Base-by-base conservation (phyloP, 73 alveolate genomes). In the Symbiodinium natans region DNA sequence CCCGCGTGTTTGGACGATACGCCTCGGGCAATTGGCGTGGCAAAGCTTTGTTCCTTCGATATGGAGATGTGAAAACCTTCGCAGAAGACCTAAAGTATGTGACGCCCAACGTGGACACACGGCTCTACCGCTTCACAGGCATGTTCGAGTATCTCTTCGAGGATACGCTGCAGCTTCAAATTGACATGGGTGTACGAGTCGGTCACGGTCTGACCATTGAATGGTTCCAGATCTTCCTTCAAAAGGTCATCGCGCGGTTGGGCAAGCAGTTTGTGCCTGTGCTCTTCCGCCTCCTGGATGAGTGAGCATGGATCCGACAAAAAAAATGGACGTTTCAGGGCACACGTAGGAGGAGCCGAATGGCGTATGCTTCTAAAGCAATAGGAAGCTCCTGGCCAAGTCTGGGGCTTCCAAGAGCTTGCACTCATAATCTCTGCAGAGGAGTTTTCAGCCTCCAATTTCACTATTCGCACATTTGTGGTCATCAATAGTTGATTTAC, bases 221-320 rank as follows among this genome's bases (percentile, higher is more conserved):
- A n/a, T 90, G 97, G 97, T 90, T 90, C 88, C 97, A 90, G 54
- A 90, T 90, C 97, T 90, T 90, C 39, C 88, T 90, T 15, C 97
- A 90, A 80, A 90, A 90, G 52, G 38, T 90, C 40, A 90, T 90
- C 46, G 89, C 80, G 27, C 97, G 97, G 11, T 33, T 90, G 80
- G 97, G 97, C 41, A 90, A 68, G 39, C 89, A 90, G 29, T 90
- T 90, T 41, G 97, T 90, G 77, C 97, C 97, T 2, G 97, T 90
- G 40, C 52, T 90, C 56, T 90, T 90, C 97, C 85, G 27, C 10
- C 86, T 89, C 38, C 43, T 89, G 87, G 95, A 87, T 40, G 39
- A 38, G 21, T 34, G 63, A 82, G 11, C 36, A 17, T 25, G 48
- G 38, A 29, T 3, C 80, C 80, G n/a, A n/a, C n/a, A n/a, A n/a